These are phyloP conservation scores for Myriosclerotinia curreyana DNA, from an alignment of 2,329 filamentous ascomycete genomes.

Conservation along the genomic window DNA sequence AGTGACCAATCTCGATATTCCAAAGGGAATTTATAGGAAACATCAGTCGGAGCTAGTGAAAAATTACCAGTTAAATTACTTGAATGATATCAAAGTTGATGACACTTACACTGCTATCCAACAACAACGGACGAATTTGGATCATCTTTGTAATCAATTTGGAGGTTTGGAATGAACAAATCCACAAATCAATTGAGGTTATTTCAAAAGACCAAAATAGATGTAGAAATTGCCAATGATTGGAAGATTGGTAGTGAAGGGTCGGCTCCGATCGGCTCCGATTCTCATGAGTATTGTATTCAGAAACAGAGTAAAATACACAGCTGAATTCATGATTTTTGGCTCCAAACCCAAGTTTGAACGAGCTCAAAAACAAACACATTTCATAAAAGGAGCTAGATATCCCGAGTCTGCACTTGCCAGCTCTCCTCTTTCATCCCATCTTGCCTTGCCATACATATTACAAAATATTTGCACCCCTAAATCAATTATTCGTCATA, in stretches of 20 bases:
- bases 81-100: background rate
- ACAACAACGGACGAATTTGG: background rate
- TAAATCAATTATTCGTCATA: background rate
- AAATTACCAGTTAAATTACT: background rate
- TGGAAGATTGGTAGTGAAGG: background rate
- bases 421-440: background rate
- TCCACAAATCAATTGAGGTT: background rate
- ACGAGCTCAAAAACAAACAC: background rate
- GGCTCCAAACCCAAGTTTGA: background rate
- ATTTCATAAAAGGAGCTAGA: constrained; percentile 1
- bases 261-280: constrained; percentile 17
- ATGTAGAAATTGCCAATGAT: background rate
- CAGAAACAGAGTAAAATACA: background rate
- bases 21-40: background rate
- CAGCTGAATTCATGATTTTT: background rate
- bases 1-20: background rate
- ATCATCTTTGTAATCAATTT: background rate
- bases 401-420: background rate
- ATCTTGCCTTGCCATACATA: background rate
- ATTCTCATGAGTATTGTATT: background rate
- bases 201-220: background rate
- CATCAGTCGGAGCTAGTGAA: background rate
- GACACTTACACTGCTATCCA: background rate
- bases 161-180: background rate
- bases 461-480: background rate